A percentile compares a stretch with the other conserved stretches of the same genome.
These are phyloP conservation scores for Sindora glabra DNA, from an alignment of 306 rosid species.

Conservation along the genomic window DNA sequence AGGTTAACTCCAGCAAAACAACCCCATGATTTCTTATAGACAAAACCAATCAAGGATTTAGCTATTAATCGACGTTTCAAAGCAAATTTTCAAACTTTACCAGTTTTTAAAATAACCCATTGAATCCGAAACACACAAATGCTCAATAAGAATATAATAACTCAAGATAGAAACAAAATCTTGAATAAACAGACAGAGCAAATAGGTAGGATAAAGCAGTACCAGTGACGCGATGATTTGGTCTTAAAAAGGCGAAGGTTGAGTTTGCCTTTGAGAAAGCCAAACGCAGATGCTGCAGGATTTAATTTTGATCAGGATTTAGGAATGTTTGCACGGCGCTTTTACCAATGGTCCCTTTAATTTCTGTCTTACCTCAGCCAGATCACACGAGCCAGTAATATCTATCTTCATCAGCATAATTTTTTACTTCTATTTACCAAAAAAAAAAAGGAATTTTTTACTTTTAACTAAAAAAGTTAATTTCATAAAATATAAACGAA, in stretches of 20 bases:
- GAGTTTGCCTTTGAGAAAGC: no score
- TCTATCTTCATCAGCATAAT: no score
- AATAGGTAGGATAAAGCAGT: not conserved
- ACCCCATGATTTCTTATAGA: not conserved
- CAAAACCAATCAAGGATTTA: not conserved
- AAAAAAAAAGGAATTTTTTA: no score
- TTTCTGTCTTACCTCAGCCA: no score
- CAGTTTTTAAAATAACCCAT: not conserved
- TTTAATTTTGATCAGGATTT: no score
- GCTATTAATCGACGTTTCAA: not conserved
- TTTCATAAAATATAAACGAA: no score
- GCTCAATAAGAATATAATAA: not conserved
- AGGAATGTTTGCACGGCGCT: no score
- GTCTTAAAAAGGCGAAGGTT: not conserved
- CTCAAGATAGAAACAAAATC: not conserved
- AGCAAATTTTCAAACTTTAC: not conserved
- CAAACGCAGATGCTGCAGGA: no score
- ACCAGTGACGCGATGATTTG: conserved; percentile 6
- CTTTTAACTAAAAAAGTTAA: no score
- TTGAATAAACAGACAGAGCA: not conserved
- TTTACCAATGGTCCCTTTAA: no score
- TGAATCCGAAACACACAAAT: not conserved
- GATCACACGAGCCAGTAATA: no score
- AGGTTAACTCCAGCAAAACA: conserved; percentile 1
- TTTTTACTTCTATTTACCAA: no score